A percentile compares a stretch with the other conserved stretches of the same genome.
Conservation (phyloP, 1,284 basidiomycete species). For the Boletus smithii region DNA sequence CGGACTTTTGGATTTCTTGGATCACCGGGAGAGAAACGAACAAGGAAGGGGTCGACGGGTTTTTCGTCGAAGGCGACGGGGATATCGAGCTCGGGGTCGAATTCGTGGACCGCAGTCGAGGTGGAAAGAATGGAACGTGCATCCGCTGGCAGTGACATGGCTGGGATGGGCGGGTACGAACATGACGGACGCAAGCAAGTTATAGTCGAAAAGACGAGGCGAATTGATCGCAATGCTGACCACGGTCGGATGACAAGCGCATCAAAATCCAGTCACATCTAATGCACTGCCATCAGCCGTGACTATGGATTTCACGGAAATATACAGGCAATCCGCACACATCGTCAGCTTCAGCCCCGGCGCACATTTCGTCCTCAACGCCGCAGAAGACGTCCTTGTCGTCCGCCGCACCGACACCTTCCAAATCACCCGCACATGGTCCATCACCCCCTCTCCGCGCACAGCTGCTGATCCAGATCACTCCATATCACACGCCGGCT, state of each 20-base stretch:
- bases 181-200: slow-evolving; percentile 1
- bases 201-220: slow-evolving; percentile 12
- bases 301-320: slow-evolving; percentile 82
- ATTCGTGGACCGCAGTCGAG: slow-evolving; percentile 18
- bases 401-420: slow-evolving; percentile 74
- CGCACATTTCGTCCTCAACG: slow-evolving; percentile 70
- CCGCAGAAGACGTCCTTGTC: slow-evolving; percentile 67
- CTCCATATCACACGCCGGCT: slow-evolving; percentile 70
- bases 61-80: slow-evolving; percentile 15
- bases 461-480: slow-evolving; percentile 5
- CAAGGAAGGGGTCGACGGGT: slow-evolving; percentile 30
- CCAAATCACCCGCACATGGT: slow-evolving; percentile 72
- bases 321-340: slow-evolving; percentile 67
- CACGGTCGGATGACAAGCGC: neutral
- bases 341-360: slow-evolving; percentile 73
- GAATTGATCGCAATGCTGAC: slow-evolving; percentile 19
- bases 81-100: slow-evolving; percentile 11
- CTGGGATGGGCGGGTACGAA: neutral
- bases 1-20: slow-evolving; percentile 39
- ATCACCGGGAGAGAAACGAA: slow-evolving; percentile 31
- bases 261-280: too few species aligned
- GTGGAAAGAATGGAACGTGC: slow-evolving; percentile 17
- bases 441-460: slow-evolving; percentile 40
- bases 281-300: too few species aligned
- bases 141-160: slow-evolving; percentile 18